A percentile compares a stretch with the other conserved stretches of the same genome.
phyloP scores from a whole-genome alignment of 768 basidiomycete species.

The Russula sp. region DNA sequence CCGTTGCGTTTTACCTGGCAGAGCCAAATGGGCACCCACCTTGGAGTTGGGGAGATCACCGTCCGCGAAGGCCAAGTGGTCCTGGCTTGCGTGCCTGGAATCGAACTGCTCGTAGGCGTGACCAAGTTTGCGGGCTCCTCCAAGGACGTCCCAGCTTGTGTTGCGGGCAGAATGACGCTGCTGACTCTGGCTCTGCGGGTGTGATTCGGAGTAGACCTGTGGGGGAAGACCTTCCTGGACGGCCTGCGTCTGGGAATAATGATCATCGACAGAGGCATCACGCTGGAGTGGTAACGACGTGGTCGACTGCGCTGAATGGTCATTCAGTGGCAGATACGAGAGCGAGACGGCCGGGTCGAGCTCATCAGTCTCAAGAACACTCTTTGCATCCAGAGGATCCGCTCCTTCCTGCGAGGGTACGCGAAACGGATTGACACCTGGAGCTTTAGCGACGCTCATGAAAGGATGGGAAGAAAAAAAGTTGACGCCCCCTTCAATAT shows the following conservation, averaged over 20 bases:
- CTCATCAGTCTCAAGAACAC: background rate
- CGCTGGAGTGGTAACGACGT: background rate
- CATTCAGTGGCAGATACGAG: constrained; percentile 15
- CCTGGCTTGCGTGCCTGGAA: constrained; percentile 41
- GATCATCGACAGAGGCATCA: background rate
- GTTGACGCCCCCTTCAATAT: background rate
- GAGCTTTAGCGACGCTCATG: constrained; percentile 8
- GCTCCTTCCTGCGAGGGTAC: background rate
- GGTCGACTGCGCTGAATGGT: background rate
- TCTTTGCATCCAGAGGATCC: background rate
- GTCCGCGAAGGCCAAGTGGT: constrained; percentile 50
- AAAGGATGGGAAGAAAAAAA: background rate
- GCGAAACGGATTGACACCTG: background rate
- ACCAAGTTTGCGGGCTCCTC: constrained; percentile 45
- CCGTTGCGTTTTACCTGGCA: background rate
- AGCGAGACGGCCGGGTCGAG: constrained; percentile 7
- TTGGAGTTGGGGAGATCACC: constrained; percentile 54
- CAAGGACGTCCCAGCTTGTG: constrained; percentile 45
- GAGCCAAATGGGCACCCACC: constrained; percentile 27
- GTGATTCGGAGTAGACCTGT: background rate
- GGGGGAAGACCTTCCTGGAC: background rate
- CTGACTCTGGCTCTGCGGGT: background rate
- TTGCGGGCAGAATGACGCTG: constrained; percentile 6
- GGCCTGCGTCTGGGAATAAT: background rate
- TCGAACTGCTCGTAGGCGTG: constrained; percentile 54